Evolutionary conservation across 805 yeast genomes (phyloP).

Genomic region (Candida pseudofarinosa): DNA sequence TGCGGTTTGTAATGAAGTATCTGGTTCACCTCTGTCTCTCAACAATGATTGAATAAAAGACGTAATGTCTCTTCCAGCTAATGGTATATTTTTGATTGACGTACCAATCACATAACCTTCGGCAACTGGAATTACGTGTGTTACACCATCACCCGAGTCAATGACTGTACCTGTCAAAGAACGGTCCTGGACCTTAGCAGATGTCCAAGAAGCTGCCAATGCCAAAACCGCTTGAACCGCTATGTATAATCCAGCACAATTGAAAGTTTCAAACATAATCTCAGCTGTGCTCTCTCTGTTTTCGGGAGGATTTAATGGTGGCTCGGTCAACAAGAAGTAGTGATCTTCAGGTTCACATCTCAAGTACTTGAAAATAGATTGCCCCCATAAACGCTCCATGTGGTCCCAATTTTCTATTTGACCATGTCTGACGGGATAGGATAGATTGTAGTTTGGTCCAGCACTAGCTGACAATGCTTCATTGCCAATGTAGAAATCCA

Average conservation of each 20-base stretch:
- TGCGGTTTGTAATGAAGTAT: conserved; percentile 91
- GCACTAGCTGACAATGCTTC: conserved; percentile 91
- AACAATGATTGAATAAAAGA: conserved; percentile 86
- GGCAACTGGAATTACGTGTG: conserved; percentile 98
- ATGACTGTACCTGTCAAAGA: conserved; percentile 97
- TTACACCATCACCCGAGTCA: conserved; percentile 98
- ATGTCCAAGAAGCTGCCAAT: conserved; percentile 98
- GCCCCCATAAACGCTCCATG: conserved; percentile 99
- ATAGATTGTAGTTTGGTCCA: conserved; percentile 81
- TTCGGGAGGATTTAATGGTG: conserved; percentile 99
- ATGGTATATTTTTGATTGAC: conserved; percentile 94
- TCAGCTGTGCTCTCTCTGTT: conserved; percentile 98
- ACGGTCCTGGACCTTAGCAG: conserved; percentile 90
- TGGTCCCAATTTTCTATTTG: conserved; percentile 99
- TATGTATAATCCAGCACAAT: conserved; percentile 96
- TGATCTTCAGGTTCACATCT: conserved; percentile 99
- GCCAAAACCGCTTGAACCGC: conserved; percentile 99
- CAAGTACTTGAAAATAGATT: conserved; percentile 90
- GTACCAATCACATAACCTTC: conserved; percentile 98
- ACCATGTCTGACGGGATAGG: conserved; percentile 94
- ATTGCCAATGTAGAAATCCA: conserved; percentile 93
- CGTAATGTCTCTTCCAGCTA: conserved; percentile 98
- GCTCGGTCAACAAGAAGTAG: conserved; percentile 91
- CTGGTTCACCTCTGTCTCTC: conserved; percentile 95
- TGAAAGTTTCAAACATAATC: conserved; percentile 97